Percentiles rank a stretch among this genome's conserved stretches.
phyloP scores from a whole-genome alignment of 495 filamentous ascomycete genomes.

The Darksidea phi region DNA sequence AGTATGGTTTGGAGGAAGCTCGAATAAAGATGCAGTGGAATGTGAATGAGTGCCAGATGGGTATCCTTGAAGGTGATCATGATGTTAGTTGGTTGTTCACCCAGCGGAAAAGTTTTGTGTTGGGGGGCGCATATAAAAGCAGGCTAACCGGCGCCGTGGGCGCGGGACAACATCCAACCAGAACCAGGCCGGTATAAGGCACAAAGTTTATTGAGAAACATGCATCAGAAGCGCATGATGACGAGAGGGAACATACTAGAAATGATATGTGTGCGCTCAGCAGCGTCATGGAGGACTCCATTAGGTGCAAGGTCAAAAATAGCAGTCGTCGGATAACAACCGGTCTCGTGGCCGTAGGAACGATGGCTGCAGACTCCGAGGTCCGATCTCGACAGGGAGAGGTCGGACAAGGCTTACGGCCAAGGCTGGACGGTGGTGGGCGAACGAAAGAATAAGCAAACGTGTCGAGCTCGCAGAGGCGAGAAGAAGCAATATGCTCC shows the following conservation, averaged over 20 bases:
- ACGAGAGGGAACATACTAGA: constrained; percentile 38
- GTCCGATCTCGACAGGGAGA: constrained; percentile 18
- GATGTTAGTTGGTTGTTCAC: constrained; percentile 31
- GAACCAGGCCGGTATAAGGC: constrained; percentile 7
- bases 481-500: constrained; percentile 30
- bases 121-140: constrained; percentile 36
- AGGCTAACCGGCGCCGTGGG: constrained; percentile 32
- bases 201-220: constrained; percentile 12
- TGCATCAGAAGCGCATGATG: constrained; percentile 26
- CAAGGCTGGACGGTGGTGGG: constrained; percentile 20
- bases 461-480: constrained; percentile 30
- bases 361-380: constrained; percentile 27
- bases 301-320: constrained; percentile 31
- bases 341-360: constrained; percentile 24
- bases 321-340: constrained; percentile 19
- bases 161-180: constrained; percentile 19
- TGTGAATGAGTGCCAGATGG: constrained; percentile 82
- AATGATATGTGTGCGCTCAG: constrained; percentile 44
- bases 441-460: constrained; percentile 36
- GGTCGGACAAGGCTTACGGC: constrained; percentile 30
- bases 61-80: constrained; percentile 66
- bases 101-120: constrained; percentile 24
- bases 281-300: constrained; percentile 42
- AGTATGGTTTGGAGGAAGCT: constrained; percentile 81
- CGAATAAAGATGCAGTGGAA: constrained; percentile 78